These are phyloP conservation scores for Fusarium brevicatenulatum DNA, from an alignment of 2,329 filamentous ascomycete genomes.

Conservation along the genomic window DNA sequence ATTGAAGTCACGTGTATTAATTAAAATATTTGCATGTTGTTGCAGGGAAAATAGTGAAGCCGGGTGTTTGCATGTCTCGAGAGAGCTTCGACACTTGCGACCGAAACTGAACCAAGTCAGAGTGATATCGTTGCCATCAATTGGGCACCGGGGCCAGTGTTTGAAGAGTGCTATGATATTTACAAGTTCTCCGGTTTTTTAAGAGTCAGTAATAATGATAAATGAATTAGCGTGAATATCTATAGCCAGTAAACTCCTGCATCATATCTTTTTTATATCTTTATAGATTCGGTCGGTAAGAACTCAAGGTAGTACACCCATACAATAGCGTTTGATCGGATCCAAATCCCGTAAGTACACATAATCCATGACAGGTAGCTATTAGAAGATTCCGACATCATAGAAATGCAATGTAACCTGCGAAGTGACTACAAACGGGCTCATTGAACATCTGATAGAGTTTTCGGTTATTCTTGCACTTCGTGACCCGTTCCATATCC, in stretches of 20 bases:
- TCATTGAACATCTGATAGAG: neutral
- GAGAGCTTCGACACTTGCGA: neutral
- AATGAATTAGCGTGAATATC: neutral
- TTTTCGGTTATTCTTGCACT: neutral
- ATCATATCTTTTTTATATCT: neutral
- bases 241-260: neutral
- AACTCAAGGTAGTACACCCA: no score
- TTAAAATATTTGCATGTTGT: rapidly evolving
- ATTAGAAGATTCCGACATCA: neutral
- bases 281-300: neutral
- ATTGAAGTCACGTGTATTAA: neutral
- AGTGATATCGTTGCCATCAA: neutral
- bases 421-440: rapidly evolving
- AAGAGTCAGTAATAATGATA: rapidly evolving
- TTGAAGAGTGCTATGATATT: rapidly evolving
- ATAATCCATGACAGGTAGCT: no score
- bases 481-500: constrained; percentile 10
- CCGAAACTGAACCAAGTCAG: neutral
- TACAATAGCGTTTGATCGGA: neutral
- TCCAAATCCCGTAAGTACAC: no score
- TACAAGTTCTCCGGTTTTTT: rapidly evolving
- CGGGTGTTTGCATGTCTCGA: neutral
- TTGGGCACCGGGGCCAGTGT: rapidly evolving
- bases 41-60: neutral
- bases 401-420: rapidly evolving